Evolutionary conservation across 2,329 filamentous ascomycete species (phyloP).

Genomic region (Lasiodiplodia theobromae): DNA sequence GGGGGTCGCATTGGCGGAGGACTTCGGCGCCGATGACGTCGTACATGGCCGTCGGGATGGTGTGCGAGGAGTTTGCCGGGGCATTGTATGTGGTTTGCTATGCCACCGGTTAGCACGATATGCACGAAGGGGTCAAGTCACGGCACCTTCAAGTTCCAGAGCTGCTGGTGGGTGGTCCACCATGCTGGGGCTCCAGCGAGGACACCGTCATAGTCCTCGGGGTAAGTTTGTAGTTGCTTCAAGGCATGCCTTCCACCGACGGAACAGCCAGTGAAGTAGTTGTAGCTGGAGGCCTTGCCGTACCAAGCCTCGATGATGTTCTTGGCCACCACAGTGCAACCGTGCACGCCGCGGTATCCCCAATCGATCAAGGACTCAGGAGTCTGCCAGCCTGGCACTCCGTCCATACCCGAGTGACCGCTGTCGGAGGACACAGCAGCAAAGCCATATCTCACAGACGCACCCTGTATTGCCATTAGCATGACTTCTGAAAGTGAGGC

Average conservation of each 20-base stretch:
- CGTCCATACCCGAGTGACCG: slow-evolving; percentile 50
- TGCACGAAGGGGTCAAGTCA: slow-evolving; percentile 50
- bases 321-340: slow-evolving; percentile 58
- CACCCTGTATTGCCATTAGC: neutral
- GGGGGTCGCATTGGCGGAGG: slow-evolving; percentile 11
- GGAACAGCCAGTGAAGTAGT: slow-evolving; percentile 66
- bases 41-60: neutral
- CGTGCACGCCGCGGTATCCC: slow-evolving; percentile 48
- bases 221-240: slow-evolving; percentile 61
- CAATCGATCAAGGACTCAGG: slow-evolving; percentile 49
- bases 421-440: slow-evolving; percentile 55
- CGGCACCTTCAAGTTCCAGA: slow-evolving; percentile 51
- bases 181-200: slow-evolving; percentile 61
- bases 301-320: slow-evolving; percentile 59
- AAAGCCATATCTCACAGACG: slow-evolving; percentile 48
- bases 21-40: slow-evolving; percentile 5
- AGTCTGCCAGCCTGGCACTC: slow-evolving; percentile 48
- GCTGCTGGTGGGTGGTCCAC: slow-evolving; percentile 58
- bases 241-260: slow-evolving; percentile 66
- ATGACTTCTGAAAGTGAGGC: too few species aligned
- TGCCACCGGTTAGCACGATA: neutral
- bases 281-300: slow-evolving; percentile 36
- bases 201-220: slow-evolving; percentile 66
- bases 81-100: slow-evolving; percentile 43
- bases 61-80: neutral